phyloP scores from a whole-genome alignment of 2,329 filamentous ascomycete species.

The Venturia effusa region DNA sequence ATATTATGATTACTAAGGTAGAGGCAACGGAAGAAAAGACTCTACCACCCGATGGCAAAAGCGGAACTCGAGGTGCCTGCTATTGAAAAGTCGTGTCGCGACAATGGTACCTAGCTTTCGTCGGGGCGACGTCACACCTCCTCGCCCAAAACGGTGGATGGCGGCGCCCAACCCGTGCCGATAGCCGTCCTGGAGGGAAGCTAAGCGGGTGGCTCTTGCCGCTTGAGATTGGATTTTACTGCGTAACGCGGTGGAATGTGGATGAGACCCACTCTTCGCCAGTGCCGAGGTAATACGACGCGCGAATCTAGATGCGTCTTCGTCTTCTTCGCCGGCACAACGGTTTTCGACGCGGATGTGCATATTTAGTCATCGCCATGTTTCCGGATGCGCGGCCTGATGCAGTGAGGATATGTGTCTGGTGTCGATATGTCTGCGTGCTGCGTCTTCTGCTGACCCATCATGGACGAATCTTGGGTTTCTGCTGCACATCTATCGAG shows the following conservation, averaged over 20 bases:
- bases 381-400: not conserved
- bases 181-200: not conserved
- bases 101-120: too few relatives aligned
- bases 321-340: too few relatives aligned
- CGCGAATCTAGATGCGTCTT: too few relatives aligned
- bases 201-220: not conserved
- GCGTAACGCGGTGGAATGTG: not conserved
- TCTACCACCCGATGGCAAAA: not conserved
- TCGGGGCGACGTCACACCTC: not conserved
- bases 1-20: too few relatives aligned
- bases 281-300: not conserved
- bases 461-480: too few relatives aligned
- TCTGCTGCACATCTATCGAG: too few relatives aligned
- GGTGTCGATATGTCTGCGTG: too few relatives aligned
- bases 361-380: not conserved
- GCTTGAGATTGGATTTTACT: not conserved
- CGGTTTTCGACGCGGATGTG: not conserved
- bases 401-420: too few relatives aligned
- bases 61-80: too few relatives aligned
- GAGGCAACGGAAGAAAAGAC: not conserved
- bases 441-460: too few relatives aligned
- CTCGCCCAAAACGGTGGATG: not conserved
- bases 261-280: too few relatives aligned
- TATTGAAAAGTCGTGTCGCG: too few relatives aligned
- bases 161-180: not conserved